phyloP scores from a whole-genome alignment of 2,329 filamentous ascomycete species.

The Colletotrichum plurivorum region DNA sequence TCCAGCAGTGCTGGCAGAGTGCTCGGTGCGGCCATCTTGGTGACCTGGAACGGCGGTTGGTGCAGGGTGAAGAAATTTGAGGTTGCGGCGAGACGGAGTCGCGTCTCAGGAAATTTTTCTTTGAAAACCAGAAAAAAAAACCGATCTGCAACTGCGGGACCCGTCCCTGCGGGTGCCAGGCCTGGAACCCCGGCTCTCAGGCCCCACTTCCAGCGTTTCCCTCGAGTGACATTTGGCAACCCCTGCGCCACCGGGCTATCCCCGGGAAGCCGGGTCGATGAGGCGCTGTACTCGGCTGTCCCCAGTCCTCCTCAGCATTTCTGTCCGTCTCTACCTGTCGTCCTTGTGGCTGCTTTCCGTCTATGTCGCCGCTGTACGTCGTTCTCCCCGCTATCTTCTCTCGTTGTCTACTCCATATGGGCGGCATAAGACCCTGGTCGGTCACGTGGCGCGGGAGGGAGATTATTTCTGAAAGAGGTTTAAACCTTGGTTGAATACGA shows the following conservation, averaged over 20 bases:
- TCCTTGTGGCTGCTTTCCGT: no score
- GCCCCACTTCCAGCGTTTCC: constrained; percentile 11
- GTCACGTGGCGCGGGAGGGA: no score
- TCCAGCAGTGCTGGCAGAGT: constrained; percentile 66
- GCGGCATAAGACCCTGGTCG: no score
- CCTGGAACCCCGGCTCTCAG: neutral
- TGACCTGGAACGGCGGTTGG: neutral
- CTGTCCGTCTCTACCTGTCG: no score
- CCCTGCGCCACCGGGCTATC: neutral
- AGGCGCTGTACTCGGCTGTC: no score
- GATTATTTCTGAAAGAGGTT: no score
- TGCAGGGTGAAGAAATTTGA: constrained; percentile 5
- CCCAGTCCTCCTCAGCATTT: no score
- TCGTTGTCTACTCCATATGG: no score
- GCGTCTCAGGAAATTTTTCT: constrained; percentile 34
- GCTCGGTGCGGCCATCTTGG: constrained; percentile 65
- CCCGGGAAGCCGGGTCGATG: neutral
- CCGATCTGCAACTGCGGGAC: constrained; percentile 34
- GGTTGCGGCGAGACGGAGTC: constrained; percentile 3
- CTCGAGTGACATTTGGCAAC: neutral
- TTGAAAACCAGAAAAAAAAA: constrained; percentile 11
- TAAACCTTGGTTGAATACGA: no score
- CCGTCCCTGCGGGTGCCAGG: constrained; percentile 2
- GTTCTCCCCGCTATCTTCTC: no score
- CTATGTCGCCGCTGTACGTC: no score